Conservation (phyloP, 441 rosid species). For the Eruca vesicaria region DNA sequence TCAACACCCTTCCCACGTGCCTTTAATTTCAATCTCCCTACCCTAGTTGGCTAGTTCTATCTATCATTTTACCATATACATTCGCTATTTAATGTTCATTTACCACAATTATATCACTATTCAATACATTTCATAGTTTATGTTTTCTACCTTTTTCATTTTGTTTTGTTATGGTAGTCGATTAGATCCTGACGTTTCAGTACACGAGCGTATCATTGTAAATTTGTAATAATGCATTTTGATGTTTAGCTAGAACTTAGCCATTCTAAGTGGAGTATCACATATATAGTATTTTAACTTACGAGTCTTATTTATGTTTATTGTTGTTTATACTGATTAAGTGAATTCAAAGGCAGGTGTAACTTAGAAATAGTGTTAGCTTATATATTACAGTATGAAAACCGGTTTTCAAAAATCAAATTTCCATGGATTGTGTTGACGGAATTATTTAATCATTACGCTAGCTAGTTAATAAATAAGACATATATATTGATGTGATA, state of each 20-base stretch:
- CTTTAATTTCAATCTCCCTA: neutral
- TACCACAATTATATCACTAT: neutral
- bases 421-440: neutral
- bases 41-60: neutral
- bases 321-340: neutral
- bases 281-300: neutral
- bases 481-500: neutral
- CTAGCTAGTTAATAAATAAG: neutral
- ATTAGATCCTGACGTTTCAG: conserved; percentile 5
- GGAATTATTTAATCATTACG: neutral
- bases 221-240: conserved; percentile 9
- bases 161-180: neutral
- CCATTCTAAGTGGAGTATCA: neutral
- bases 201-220: neutral
- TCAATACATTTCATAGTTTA: neutral
- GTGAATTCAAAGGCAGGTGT: neutral
- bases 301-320: neutral
- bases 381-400: neutral
- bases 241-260: neutral
- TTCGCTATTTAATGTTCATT: conserved; percentile 23
- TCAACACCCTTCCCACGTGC: conserved; percentile 35
- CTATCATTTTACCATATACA: conserved; percentile 18
- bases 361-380: neutral
- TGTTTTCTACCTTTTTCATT: neutral
- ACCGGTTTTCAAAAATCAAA: neutral